Conservation (phyloP, 2,329 filamentous ascomycete genomes). For the Coniella lustricola region DNA sequence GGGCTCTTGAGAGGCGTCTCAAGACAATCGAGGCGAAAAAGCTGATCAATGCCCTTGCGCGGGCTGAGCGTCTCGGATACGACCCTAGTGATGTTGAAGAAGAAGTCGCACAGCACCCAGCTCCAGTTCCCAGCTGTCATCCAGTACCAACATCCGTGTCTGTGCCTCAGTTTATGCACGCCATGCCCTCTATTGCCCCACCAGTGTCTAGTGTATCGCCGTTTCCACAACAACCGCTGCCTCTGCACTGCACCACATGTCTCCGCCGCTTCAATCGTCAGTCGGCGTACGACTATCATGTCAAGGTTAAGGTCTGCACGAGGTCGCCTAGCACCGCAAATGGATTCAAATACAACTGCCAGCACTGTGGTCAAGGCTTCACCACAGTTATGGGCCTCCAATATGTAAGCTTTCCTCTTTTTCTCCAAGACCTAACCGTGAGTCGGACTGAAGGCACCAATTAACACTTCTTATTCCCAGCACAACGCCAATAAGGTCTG, state of each 20-base stretch:
- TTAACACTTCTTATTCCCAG: slow-evolving; percentile 14
- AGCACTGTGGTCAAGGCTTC: slow-evolving; percentile 40
- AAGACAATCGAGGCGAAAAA: slow-evolving; percentile 46
- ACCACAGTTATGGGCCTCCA: slow-evolving; percentile 31
- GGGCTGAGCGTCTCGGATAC: slow-evolving; percentile 51
- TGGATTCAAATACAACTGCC: slow-evolving; percentile 33
- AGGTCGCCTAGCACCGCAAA: slow-evolving; percentile 18
- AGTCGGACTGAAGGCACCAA: no score
- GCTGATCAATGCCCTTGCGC: slow-evolving; percentile 50
- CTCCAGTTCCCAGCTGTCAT: neutral
- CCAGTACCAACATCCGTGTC: neutral
- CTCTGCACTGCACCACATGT: slow-evolving; percentile 14
- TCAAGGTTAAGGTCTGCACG: slow-evolving; percentile 28
- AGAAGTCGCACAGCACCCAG: slow-evolving; percentile 3
- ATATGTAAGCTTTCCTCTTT: slow-evolving; percentile 31
- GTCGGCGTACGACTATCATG: slow-evolving; percentile 24
- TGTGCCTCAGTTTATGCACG: slow-evolving; percentile 30
- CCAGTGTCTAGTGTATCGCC: neutral
- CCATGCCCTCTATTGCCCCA: slow-evolving; percentile 10
- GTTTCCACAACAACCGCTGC: neutral
- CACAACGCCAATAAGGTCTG: slow-evolving; percentile 40
- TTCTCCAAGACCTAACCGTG: no score
- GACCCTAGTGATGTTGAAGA: slow-evolving; percentile 41
- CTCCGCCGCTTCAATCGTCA: slow-evolving; percentile 13
- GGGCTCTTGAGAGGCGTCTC: slow-evolving; percentile 43